Conservation (phyloP, 345 rosid genomes). For the Eucalyptus rudis region DNA sequence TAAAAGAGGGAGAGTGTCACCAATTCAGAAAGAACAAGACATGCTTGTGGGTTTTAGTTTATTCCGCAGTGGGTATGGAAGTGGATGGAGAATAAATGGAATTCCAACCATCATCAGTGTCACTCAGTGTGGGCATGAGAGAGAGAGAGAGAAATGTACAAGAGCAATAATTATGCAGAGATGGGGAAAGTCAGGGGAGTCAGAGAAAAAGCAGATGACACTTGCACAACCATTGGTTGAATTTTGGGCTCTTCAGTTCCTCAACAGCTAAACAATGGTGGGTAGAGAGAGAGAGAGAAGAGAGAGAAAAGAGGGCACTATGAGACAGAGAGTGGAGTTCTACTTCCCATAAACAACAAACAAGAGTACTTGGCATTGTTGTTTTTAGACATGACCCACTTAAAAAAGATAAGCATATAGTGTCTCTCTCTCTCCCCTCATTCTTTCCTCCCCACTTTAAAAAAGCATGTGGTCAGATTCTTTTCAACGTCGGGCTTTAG, state of each 20-base stretch:
- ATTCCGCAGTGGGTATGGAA: background rate
- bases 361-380: background rate
- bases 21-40: background rate
- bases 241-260: background rate
- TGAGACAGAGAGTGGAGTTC: background rate
- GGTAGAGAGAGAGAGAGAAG: background rate
- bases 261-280: background rate
- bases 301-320: background rate
- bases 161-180: background rate
- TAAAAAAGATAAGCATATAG: background rate
- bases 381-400: background rate
- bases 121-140: background rate
- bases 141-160: background rate
- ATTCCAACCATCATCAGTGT: background rate
- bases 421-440: background rate
- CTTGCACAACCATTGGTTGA: background rate
- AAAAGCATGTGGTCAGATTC: slow-evolving; percentile 5
- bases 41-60: background rate
- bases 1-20: background rate
- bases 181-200: background rate
- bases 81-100: background rate
- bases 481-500: background rate
- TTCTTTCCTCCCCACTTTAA: background rate
- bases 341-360: background rate
- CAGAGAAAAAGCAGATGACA: background rate